A percentile compares a stretch with the other conserved stretches of the same genome.
phyloP scores from a whole-genome alignment of 345 rosid genomes.

The Lenwebbia sp. region DNA sequence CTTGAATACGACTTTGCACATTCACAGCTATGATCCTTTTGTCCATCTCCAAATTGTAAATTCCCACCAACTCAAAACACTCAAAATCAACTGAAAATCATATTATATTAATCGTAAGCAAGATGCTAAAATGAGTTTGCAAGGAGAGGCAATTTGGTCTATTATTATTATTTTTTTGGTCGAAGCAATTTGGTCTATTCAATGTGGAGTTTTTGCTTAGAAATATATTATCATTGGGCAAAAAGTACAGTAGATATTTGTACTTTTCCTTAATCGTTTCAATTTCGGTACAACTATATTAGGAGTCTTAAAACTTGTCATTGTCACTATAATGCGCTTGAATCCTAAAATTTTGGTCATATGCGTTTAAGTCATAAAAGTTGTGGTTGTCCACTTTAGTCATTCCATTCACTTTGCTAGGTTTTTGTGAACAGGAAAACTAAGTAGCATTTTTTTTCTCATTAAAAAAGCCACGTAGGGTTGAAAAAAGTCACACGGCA shows the following conservation, averaged over 20 bases:
- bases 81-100: background rate
- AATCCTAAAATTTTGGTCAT: background rate
- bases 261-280: background rate
- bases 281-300: background rate
- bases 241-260: background rate
- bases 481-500: background rate
- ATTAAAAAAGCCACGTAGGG: background rate
- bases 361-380: background rate
- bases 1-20: background rate
- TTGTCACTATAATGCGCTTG: background rate
- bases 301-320: background rate
- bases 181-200: background rate
- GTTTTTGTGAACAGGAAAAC: background rate
- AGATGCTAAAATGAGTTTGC: background rate
- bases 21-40: background rate
- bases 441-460: background rate
- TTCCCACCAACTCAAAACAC: background rate
- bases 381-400: background rate
- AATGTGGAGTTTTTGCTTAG: background rate
- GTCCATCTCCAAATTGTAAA: background rate
- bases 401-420: background rate
- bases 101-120: background rate
- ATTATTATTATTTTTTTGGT: no score
- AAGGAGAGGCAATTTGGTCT: background rate
- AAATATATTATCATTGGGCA: background rate